These are phyloP conservation scores for Bombardia bombarda DNA, from an alignment of 495 filamentous ascomycete genomes.

Conservation along the genomic window DNA sequence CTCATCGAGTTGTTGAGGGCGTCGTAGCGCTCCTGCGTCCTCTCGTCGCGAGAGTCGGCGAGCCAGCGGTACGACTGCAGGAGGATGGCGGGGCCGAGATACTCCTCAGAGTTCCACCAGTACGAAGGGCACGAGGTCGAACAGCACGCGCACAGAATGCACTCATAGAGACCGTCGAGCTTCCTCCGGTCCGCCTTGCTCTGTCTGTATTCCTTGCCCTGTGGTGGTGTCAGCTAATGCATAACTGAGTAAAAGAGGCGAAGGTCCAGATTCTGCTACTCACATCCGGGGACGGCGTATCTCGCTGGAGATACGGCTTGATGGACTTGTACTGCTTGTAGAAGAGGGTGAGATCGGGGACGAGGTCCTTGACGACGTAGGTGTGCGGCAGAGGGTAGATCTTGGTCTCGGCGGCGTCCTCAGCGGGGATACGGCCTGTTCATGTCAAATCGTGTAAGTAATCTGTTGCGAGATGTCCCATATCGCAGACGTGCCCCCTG, in stretches of 20 bases:
- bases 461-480: background rate
- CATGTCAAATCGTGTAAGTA: constrained; percentile 1
- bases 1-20: constrained; percentile 97
- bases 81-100: constrained; percentile 92
- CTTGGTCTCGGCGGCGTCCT: constrained; percentile 71
- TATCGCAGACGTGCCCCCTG: too few species aligned
- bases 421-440: constrained; percentile 88
- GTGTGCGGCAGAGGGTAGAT: constrained; percentile 98
- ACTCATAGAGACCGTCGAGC: constrained; percentile 97
- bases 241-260: background rate
- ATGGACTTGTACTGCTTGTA: constrained; percentile 99
- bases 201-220: constrained; percentile 88
- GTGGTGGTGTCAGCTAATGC: constrained; percentile 11
- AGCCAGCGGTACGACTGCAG: constrained; percentile 97
- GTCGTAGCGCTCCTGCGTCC: constrained; percentile 74
- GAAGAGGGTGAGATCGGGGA: constrained; percentile 94
- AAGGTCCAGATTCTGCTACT: constrained; percentile 16
- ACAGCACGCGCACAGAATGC: constrained; percentile 99
- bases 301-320: constrained; percentile 93
- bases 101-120: constrained; percentile 99
- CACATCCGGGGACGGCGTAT: constrained; percentile 70
- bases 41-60: constrained; percentile 85
- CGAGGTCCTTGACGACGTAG: constrained; percentile 98
- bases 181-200: constrained; percentile 84
- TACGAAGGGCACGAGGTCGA: constrained; percentile 96